These are phyloP conservation scores for Coprinopsis cinerea DNA, from an alignment of 768 basidiomycete genomes.

Conservation along the genomic window DNA sequence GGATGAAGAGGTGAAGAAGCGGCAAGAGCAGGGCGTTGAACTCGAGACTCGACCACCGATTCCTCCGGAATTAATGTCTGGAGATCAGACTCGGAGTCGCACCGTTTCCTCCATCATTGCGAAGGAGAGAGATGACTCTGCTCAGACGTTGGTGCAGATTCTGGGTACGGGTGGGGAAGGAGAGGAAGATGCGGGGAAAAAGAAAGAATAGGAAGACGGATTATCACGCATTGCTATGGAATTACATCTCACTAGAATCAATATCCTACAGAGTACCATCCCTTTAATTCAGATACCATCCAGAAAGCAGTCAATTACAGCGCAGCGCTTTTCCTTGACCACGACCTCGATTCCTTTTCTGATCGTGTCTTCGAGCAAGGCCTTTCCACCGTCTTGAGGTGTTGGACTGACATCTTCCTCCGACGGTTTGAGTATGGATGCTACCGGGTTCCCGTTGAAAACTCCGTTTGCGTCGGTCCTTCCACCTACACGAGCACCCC, in stretches of 20 bases:
- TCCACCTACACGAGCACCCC: slow-evolving; percentile 15
- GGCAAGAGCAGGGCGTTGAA: not conserved
- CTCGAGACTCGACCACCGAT: not conserved
- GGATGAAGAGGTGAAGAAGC: not conserved
- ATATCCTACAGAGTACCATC: not conserved
- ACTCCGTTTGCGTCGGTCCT: not conserved
- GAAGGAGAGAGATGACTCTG: not conserved
- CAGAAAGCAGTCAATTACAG: slow-evolving; percentile 58
- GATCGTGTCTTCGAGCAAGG: slow-evolving; percentile 27
- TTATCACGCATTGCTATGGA: no score
- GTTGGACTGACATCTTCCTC: not conserved
- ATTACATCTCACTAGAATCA: no score
- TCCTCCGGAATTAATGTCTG: not conserved
- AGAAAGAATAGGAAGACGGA: no score
- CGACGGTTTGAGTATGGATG: not conserved
- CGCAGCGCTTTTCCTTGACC: slow-evolving; percentile 51
- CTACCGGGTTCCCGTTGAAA: not conserved
- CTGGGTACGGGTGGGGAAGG: not conserved
- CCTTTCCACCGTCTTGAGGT: slow-evolving; percentile 14
- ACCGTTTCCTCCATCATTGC: not conserved
- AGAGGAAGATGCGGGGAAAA: not conserved
- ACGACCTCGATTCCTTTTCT: slow-evolving; percentile 52
- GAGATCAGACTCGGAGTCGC: not conserved
- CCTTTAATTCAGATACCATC: slow-evolving; percentile 20
- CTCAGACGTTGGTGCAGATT: not conserved